phyloP scores from a whole-genome alignment of 306 rosid species.

The Alnus glutinosa region DNA sequence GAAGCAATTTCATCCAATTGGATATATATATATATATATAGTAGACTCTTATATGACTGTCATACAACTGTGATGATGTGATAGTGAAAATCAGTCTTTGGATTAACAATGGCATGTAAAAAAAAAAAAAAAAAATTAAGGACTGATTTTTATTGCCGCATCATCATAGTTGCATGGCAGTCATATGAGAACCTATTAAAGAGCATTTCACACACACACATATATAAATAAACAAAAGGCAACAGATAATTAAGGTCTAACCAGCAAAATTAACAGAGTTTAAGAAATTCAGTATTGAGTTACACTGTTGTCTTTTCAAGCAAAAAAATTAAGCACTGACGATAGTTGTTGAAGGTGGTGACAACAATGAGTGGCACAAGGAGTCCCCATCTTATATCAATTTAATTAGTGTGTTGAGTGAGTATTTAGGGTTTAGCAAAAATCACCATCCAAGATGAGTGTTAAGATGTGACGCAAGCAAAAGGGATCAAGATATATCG shows the following conservation, averaged over 20 bases:
- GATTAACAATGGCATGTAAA: too few species aligned
- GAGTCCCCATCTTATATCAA: neutral
- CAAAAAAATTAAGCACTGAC: neutral
- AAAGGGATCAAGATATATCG: neutral
- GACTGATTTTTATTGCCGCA: too few species aligned
- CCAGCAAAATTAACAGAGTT: neutral
- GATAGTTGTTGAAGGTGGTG: neutral
- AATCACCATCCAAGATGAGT: conserved; percentile 9
- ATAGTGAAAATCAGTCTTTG: too few species aligned
- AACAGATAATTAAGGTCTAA: neutral
- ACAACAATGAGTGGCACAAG: neutral
- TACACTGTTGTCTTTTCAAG: neutral
- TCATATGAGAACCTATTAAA: too few species aligned
- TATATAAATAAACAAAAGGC: neutral
- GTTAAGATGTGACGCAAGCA: conserved; percentile 17
- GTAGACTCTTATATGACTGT: too few species aligned
- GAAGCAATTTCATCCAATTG: neutral
- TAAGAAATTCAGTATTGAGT: neutral
- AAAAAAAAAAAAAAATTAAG: too few species aligned
- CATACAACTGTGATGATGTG: too few species aligned
- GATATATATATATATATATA: too few species aligned
- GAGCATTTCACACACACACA: neutral
- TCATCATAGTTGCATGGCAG: too few species aligned
- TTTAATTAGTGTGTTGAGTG: neutral
- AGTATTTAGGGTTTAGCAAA: neutral